Conservation (phyloP, 805 yeast species). For the Hanseniaspora valbyensis region DNA sequence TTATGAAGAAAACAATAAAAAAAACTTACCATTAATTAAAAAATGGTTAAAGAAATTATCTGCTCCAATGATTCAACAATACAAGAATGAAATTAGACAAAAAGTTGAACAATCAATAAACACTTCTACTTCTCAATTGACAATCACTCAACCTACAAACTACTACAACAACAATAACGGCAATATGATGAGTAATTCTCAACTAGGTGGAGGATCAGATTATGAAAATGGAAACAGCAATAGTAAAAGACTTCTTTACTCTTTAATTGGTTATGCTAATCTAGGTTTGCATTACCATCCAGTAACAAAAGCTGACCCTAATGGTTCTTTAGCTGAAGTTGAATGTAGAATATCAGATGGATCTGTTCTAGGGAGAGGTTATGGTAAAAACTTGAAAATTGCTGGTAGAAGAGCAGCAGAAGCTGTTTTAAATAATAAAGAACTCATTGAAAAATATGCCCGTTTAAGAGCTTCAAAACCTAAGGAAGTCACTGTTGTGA, state of each 20-base stretch:
- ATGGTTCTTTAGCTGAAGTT: slow-evolving; percentile 41
- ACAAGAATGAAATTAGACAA: slow-evolving; percentile 20
- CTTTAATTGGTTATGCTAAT: slow-evolving; percentile 66
- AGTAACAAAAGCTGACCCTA: slow-evolving; percentile 29
- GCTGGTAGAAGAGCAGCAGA: slow-evolving; percentile 85
- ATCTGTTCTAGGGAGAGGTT: slow-evolving; percentile 56
- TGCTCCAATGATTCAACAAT: slow-evolving; percentile 31
- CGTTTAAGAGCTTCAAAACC: slow-evolving; percentile 45
- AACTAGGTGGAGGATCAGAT: slow-evolving; percentile 24
- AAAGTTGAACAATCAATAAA: slow-evolving; percentile 12
- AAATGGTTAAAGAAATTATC: slow-evolving; percentile 48
- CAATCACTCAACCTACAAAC: not conserved
- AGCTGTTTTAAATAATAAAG: slow-evolving; percentile 53
- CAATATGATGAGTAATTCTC: slow-evolving; percentile 15
- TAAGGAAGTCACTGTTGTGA: slow-evolving; percentile 29
- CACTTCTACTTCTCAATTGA: not conserved
- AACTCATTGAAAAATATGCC: slow-evolving; percentile 52
- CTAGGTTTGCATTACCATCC: slow-evolving; percentile 50
- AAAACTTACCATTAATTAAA: slow-evolving; percentile 39
- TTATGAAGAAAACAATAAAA: slow-evolving; percentile 40
- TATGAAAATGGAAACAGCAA: slow-evolving; percentile 38
- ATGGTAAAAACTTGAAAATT: slow-evolving; percentile 54
- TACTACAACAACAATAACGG: not conserved
- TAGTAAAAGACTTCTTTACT: slow-evolving; percentile 70
- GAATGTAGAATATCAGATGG: slow-evolving; percentile 56